phyloP scores from a whole-genome alignment of 1,284 basidiomycete genomes.

The Ceratobasidium sp. region DNA sequence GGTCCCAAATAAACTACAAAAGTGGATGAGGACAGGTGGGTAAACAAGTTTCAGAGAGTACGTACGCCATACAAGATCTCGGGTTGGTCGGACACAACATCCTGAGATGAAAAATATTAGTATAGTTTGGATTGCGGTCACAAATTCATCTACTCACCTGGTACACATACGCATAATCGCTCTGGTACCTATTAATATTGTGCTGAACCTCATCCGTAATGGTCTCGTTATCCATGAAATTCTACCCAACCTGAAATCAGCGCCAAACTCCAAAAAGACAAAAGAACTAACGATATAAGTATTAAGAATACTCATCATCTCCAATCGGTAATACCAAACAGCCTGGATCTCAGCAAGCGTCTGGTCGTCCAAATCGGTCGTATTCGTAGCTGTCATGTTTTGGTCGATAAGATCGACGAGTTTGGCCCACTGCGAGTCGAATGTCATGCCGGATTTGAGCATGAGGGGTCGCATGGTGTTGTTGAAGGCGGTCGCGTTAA shows the following conservation, averaged over 20 bases:
- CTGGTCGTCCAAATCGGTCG: neutral
- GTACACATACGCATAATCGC: neutral
- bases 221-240: constrained; percentile 30
- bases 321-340: constrained; percentile 22
- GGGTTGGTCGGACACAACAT: neutral
- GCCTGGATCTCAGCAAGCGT: neutral
- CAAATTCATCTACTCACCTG: neutral
- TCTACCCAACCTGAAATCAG: neutral
- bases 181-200: constrained; percentile 6
- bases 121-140: neutral
- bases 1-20: constrained; percentile 3
- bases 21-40: neutral
- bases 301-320: constrained; percentile 1
- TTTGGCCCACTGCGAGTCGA: neutral
- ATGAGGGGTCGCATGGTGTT: neutral
- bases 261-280: neutral
- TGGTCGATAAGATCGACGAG: neutral
- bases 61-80: neutral
- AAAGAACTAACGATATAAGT: constrained; percentile 26
- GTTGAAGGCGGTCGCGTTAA: neutral
- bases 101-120: neutral
- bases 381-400: constrained; percentile 2
- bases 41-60: neutral
- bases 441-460: constrained; percentile 2
- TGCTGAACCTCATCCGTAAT: constrained; percentile 15